These are phyloP conservation scores for Canariomyces notabilis DNA, from an alignment of 2,329 filamentous ascomycete species.

Conservation along the genomic window DNA sequence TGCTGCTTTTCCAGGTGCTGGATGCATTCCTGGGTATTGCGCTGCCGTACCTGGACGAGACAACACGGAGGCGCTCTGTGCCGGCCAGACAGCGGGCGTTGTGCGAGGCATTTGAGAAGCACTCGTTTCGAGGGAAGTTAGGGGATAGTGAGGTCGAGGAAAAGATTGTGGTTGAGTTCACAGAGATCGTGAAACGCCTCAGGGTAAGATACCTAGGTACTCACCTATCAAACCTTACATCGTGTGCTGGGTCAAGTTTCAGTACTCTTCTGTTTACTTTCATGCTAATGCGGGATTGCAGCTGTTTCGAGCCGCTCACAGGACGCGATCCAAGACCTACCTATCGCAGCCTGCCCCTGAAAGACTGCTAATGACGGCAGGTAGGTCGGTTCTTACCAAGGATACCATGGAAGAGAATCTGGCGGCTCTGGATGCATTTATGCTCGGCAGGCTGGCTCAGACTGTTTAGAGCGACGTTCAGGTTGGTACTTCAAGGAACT, in stretches of 20 bases:
- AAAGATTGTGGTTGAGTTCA: slow-evolving; percentile 24
- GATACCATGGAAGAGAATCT: slow-evolving; percentile 19
- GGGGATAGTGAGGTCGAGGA: slow-evolving; percentile 19
- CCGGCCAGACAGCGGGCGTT: slow-evolving; percentile 27
- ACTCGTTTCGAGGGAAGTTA: slow-evolving; percentile 23
- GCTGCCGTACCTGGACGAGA: slow-evolving; percentile 27
- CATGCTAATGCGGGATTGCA: slow-evolving; percentile 6
- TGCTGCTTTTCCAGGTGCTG: slow-evolving; percentile 31
- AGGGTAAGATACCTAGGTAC: slow-evolving; percentile 22
- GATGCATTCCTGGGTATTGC: slow-evolving; percentile 34
- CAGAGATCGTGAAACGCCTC: slow-evolving; percentile 29
- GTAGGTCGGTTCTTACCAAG: slow-evolving; percentile 29
- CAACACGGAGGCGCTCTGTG: slow-evolving; percentile 24
- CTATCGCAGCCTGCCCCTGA: slow-evolving; percentile 30
- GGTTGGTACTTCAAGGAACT: too few species aligned
- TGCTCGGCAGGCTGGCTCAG: slow-evolving; percentile 20
- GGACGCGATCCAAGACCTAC: slow-evolving; percentile 27
- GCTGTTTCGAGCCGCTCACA: slow-evolving; percentile 31
- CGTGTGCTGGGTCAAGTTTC: too few species aligned
- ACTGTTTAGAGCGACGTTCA: slow-evolving; percentile 23
- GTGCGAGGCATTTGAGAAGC: slow-evolving; percentile 19
- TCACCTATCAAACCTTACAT: too few species aligned
- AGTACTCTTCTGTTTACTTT: too few species aligned
- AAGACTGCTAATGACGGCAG: slow-evolving; percentile 33
- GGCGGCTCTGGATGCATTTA: slow-evolving; percentile 22